Percentiles rank a stretch among this genome's conserved stretches.
Evolutionary conservation across 1,139 yeast species (phyloP).

Genomic region (Hyphopichia khmerensis): DNA sequence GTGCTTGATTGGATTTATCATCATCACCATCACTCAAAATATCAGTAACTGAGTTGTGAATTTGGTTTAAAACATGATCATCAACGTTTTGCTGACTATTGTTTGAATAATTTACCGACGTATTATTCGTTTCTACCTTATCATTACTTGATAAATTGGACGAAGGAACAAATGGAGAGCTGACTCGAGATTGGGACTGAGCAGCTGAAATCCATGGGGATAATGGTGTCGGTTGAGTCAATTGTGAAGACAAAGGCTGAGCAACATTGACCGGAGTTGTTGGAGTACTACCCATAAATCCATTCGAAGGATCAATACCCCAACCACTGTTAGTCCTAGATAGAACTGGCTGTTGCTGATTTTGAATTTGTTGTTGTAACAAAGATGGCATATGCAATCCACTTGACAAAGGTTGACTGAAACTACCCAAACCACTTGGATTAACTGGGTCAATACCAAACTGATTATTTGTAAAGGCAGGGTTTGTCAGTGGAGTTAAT

Average conservation of each 20-base stretch:
- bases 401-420: constrained; percentile 12
- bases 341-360: constrained; percentile 30
- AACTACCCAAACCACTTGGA: constrained; percentile 12
- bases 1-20: constrained; percentile 4
- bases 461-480: constrained; percentile 13
- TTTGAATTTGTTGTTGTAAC: constrained; percentile 33
- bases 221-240: constrained; percentile 38
- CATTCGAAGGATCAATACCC: constrained; percentile 33
- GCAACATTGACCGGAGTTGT: constrained; percentile 29
- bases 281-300: constrained; percentile 22
- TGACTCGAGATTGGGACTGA: constrained; percentile 38
- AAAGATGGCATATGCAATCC: constrained; percentile 26
- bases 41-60: constrained; percentile 38
- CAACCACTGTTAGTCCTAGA: constrained; percentile 40
- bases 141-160: constrained; percentile 8
- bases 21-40: constrained; percentile 32
- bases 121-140: constrained; percentile 3
- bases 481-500: constrained; percentile 11
- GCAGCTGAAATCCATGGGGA: constrained; percentile 42
- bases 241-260: constrained; percentile 20
- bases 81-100: constrained; percentile 10
- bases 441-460: constrained; percentile 28
- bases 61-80: constrained; percentile 34
- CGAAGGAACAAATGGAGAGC: constrained; percentile 40
- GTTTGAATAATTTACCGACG: constrained; percentile 2